Evolutionary conservation across 257 asterid genomes (phyloP).

Genomic region (Gentiana straminea): DNA sequence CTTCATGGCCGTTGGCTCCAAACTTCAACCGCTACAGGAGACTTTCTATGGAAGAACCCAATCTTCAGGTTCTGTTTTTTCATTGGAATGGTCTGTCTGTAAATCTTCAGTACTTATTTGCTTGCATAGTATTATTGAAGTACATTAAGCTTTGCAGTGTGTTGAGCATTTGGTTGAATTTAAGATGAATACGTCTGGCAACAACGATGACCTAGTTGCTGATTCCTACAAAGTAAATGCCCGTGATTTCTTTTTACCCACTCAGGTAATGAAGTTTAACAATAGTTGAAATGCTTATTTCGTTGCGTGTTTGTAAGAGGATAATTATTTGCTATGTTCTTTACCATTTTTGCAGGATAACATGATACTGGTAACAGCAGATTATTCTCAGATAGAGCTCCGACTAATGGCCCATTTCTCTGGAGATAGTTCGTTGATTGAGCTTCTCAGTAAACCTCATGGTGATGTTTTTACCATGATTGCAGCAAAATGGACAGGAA

Average conservation of each 20-base stretch:
- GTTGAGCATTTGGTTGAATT: slow-evolving; percentile 90
- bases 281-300: slow-evolving; percentile 6
- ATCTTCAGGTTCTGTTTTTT: slow-evolving; percentile 65
- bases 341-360: slow-evolving; percentile 59
- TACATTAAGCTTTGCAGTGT: slow-evolving; percentile 33
- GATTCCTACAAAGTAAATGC: slow-evolving; percentile 57
- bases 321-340: slow-evolving; percentile 8
- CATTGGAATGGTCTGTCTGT: not conserved
- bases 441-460: slow-evolving; percentile 52
- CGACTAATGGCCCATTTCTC: slow-evolving; percentile 99
- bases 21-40: slow-evolving; percentile 92
- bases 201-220: slow-evolving; percentile 29
- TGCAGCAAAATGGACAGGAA: slow-evolving; percentile 86
- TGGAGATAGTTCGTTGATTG: slow-evolving; percentile 57
- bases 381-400: slow-evolving; percentile 93
- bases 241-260: slow-evolving; percentile 75
- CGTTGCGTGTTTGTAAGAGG: not conserved
- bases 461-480: slow-evolving; percentile 81
- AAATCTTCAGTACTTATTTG: slow-evolving; percentile 7
- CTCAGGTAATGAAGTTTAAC: slow-evolving; percentile 57
- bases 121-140: not conserved
- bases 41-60: slow-evolving; percentile 97
- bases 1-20: slow-evolving; percentile 98
- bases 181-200: slow-evolving; percentile 30
- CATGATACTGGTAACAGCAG: slow-evolving; percentile 85